Percentiles rank a stretch among this genome's conserved stretches.
phyloP scores from a whole-genome alignment of 495 filamentous ascomycete species.

The Penicillium odoratum region DNA sequence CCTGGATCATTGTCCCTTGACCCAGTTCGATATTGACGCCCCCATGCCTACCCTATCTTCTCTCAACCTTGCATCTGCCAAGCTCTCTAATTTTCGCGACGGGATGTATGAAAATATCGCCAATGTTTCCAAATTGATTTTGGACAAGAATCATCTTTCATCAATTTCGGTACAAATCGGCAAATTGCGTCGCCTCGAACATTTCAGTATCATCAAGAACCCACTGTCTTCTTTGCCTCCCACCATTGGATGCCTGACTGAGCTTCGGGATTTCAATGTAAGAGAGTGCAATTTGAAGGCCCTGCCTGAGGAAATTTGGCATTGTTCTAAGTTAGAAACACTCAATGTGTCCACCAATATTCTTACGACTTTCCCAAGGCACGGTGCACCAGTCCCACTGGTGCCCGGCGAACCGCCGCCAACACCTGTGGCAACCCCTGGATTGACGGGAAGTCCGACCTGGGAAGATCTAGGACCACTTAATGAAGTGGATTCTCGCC shows the following conservation, averaged over 20 bases:
- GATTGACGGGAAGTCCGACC: conserved; percentile 58
- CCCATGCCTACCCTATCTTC: conserved; percentile 78
- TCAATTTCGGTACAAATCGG: conserved; percentile 83
- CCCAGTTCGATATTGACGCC: conserved; percentile 79
- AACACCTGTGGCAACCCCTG: conserved; percentile 55
- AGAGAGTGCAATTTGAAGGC: conserved; percentile 88
- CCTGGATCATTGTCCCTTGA: conserved; percentile 90
- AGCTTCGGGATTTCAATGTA: conserved; percentile 81
- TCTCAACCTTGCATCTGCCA: conserved; percentile 83
- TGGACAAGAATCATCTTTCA: conserved; percentile 95
- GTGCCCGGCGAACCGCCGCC: conserved; percentile 50
- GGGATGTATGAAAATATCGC: conserved; percentile 83
- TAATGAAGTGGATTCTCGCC: conserved; percentile 61
- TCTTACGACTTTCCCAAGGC: conserved; percentile 85
- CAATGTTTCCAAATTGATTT: conserved; percentile 78
- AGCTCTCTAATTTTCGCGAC: conserved; percentile 82
- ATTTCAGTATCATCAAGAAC: conserved; percentile 93
- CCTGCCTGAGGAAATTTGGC: conserved; percentile 91
- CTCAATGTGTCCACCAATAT: conserved; percentile 96
- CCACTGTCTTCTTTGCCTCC: conserved; percentile 76
- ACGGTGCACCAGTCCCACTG: conserved; percentile 60
- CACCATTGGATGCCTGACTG: conserved; percentile 80
- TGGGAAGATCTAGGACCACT: conserved; percentile 75
- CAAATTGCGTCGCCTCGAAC: conserved; percentile 77
- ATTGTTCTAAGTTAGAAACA: conserved; percentile 80